Evolutionary conservation across 1,139 yeast genomes (phyloP).

Genomic region (Magnusiomyces starmeri): DNA sequence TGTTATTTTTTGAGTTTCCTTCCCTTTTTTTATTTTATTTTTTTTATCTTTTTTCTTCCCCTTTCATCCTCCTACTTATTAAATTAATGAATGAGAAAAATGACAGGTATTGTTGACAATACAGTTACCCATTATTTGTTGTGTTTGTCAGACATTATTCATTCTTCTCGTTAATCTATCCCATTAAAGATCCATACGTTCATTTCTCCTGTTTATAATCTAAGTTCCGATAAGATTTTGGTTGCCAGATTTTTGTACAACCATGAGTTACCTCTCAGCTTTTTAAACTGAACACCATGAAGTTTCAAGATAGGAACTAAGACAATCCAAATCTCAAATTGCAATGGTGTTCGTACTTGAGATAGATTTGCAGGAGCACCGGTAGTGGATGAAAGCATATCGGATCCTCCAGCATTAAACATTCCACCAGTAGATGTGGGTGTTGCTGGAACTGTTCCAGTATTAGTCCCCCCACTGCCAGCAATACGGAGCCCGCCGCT

Average conservation of each 20-base stretch:
- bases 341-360: constrained; percentile 46
- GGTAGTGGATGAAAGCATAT: constrained; percentile 10
- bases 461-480: constrained; percentile 1
- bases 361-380: background rate
- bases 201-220: too few species aligned
- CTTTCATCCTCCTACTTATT: too few species aligned
- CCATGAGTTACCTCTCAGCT: constrained; percentile 92
- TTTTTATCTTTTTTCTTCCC: too few species aligned
- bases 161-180: too few species aligned
- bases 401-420: constrained; percentile 10
- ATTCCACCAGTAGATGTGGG: background rate
- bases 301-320: constrained; percentile 86
- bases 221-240: constrained; percentile 70
- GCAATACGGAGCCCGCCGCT: constrained; percentile 6
- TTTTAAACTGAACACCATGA: constrained; percentile 92
- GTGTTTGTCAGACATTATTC: too few species aligned
- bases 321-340: constrained; percentile 87
- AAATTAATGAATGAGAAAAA: too few species aligned
- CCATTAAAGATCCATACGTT: too few species aligned
- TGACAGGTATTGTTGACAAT: too few species aligned
- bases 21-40: too few species aligned
- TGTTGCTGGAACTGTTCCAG: background rate
- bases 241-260: constrained; percentile 90
- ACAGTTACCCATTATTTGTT: too few species aligned
- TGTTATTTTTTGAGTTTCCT: too few species aligned